phyloP scores from a whole-genome alignment of 176 grass and related monocot species.

The Aegilops speltoides region DNA sequence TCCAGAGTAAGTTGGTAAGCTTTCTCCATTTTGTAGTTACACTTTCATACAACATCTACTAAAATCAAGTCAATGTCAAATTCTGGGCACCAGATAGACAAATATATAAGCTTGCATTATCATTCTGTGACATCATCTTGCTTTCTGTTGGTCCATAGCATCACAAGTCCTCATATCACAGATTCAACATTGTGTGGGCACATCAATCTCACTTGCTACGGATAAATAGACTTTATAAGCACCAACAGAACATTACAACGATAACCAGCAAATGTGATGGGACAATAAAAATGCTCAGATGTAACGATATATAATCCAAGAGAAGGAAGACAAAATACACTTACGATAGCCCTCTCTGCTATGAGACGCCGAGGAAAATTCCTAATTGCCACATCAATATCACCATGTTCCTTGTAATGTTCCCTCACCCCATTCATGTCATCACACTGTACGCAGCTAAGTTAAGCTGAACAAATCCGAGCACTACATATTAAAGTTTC shows the following conservation, averaged over 20 bases:
- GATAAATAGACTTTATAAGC: not conserved
- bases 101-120: not conserved
- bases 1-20: not conserved
- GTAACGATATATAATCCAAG: not conserved
- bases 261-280: constrained; percentile 12
- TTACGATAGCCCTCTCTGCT: constrained; percentile 86
- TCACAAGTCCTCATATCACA: not conserved
- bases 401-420: constrained; percentile 64
- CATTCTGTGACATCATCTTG: not conserved
- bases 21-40: not conserved
- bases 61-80: not conserved
- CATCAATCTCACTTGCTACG: not conserved
- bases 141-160: constrained; percentile 3
- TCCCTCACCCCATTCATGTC: constrained; percentile 59
- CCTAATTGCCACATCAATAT: constrained; percentile 63
- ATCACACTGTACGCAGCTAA: constrained; percentile 52
- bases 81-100: not conserved
- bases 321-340: constrained; percentile 34
- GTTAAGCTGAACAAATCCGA: constrained; percentile 36
- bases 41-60: constrained; percentile 16
- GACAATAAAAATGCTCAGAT: not conserved
- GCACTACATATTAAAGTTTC: constrained; percentile 24
- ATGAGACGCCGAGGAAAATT: constrained; percentile 68
- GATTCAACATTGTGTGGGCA: not conserved
- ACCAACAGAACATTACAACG: constrained; percentile 4